Evolutionary conservation across 495 filamentous ascomycete species (phyloP), one percentile per base, ranked within the genome.

Genomic region (Sporormia fimetaria): DNA sequence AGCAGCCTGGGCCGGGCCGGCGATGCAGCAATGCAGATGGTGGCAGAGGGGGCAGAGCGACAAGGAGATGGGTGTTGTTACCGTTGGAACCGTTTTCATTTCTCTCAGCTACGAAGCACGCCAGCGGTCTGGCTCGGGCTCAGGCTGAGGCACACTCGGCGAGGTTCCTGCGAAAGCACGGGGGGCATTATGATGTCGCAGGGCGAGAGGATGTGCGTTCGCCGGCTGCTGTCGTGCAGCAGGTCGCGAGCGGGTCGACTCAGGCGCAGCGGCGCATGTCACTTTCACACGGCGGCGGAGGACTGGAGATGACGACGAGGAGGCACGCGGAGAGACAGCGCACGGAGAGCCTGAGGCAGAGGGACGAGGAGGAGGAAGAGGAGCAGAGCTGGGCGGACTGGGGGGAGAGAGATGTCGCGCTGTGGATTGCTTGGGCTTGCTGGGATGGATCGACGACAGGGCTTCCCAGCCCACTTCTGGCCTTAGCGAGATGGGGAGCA

Each of bases 41-140:
- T 12, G 14, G 34, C 36, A 41, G 14, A n/a, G n/a, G n/a, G n/a
- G n/a, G n/a, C 25, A 33, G 32, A 40, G 2, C 30, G 39, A 20
- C 15, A 15, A 27, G 33, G 15, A 11, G 36, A 21, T 5, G 44
- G 20, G 11, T 7, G 29, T 35, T 20, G 12, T 50, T 39, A 61
- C 47, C 42, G 56, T 57, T 26, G 56, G 52, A 42, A 59, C 56
- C 25, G 56, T 59, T 49, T 54, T 52, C 56, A 59, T 59, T 38
- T n/a, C n/a, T n/a, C 41, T 56, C 40, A 14, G 35, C 42, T 47
- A 44, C 27, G 48, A 40, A 31, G 22, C 42, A 38, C 21, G 44
- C 44, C 49, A 40, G 39, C 39, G 30, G 29, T 29, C 22, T n/a
- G n/a, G n/a, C n/a, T n/a, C n/a, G n/a, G n/a, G n/a, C n/a, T n/a